Conservation (phyloP, 176 grass and related monocot genomes). For the Juncus inflexus region DNA sequence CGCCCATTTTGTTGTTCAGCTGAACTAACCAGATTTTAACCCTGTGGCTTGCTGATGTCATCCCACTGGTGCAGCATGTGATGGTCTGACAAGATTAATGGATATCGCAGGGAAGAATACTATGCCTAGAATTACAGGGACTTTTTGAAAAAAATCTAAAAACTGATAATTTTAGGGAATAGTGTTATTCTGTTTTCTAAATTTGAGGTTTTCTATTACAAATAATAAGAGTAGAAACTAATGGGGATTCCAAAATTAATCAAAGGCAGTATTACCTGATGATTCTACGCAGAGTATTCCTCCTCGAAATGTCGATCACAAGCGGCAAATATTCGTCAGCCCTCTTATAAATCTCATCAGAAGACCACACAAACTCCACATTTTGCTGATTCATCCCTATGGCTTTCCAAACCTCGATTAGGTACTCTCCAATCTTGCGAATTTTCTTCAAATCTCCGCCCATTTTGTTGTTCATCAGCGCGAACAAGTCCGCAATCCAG, state of each 20-base stretch:
- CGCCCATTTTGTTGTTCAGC: constrained; percentile 42
- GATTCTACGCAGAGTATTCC: constrained; percentile 64
- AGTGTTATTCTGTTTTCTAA: too few relatives aligned
- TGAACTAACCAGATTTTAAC: constrained; percentile 41
- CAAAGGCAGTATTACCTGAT: constrained; percentile 30
- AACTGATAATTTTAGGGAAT: too few relatives aligned
- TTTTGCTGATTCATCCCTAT: constrained; percentile 71
- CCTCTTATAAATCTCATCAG: constrained; percentile 61
- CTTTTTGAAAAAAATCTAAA: too few relatives aligned
- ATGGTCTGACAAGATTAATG: too few relatives aligned
- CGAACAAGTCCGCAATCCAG: constrained; percentile 93
- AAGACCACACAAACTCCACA: constrained; percentile 87
- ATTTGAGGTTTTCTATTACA: too few relatives aligned
- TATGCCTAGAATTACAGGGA: too few relatives aligned
- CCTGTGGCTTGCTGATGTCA: constrained; percentile 22
- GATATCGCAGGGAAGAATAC: too few relatives aligned
- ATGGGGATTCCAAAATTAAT: too few relatives aligned
- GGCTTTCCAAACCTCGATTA: constrained; percentile 91
- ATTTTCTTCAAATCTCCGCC: constrained; percentile 77
- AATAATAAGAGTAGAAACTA: too few relatives aligned
- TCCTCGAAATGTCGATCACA: constrained; percentile 75
- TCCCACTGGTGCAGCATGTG: background rate
- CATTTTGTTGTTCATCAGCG: constrained; percentile 90
- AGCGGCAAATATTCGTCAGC: constrained; percentile 76
- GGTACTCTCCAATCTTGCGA: constrained; percentile 58